phyloP scores from a whole-genome alignment of 352 stramenopile species.

The Globisporangium camurandrum region DNA sequence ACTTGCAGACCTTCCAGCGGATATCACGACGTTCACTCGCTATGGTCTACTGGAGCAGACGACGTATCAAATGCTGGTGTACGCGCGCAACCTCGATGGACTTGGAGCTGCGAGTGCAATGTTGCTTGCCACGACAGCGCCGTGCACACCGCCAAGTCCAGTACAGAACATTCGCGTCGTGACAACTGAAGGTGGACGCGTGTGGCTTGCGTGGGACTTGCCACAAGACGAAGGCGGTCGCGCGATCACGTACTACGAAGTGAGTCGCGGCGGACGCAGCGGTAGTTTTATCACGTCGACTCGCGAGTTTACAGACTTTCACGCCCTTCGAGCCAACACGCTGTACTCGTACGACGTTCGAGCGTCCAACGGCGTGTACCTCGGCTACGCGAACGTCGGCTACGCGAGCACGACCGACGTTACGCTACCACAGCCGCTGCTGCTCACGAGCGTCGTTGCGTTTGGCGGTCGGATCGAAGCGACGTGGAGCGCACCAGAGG shows the following conservation, averaged over 20 bases:
- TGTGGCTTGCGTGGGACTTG: slow-evolving; percentile 31
- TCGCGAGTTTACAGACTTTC: slow-evolving; percentile 23
- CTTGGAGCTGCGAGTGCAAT: slow-evolving; percentile 18
- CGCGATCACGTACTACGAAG: slow-evolving; percentile 32
- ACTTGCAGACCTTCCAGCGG: background rate
- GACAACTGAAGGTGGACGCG: slow-evolving; percentile 16
- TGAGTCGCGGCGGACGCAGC: slow-evolving; percentile 16
- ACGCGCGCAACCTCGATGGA: slow-evolving; percentile 43
- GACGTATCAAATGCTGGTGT: slow-evolving; percentile 35
- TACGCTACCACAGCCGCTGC: slow-evolving; percentile 17
- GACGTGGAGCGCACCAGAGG: slow-evolving; percentile 22
- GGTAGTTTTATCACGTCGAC: slow-evolving; percentile 9
- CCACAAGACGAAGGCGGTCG: slow-evolving; percentile 39
- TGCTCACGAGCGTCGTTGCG: slow-evolving; percentile 12
- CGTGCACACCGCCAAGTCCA: slow-evolving; percentile 13
- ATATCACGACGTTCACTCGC: slow-evolving; percentile 24
- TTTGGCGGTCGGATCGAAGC: slow-evolving; percentile 43
- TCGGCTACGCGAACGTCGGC: slow-evolving; percentile 4
- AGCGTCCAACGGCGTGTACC: slow-evolving; percentile 36
- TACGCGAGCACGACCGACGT: slow-evolving; percentile 14
- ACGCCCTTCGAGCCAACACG: slow-evolving; percentile 17
- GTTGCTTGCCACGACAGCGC: slow-evolving; percentile 12
- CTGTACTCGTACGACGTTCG: slow-evolving; percentile 34
- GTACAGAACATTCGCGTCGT: slow-evolving; percentile 15
- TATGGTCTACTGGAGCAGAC: slow-evolving; percentile 31